Evolutionary conservation across 352 stramenopile genomes (phyloP).

Genomic region (Globisporangium abappressorium): DNA sequence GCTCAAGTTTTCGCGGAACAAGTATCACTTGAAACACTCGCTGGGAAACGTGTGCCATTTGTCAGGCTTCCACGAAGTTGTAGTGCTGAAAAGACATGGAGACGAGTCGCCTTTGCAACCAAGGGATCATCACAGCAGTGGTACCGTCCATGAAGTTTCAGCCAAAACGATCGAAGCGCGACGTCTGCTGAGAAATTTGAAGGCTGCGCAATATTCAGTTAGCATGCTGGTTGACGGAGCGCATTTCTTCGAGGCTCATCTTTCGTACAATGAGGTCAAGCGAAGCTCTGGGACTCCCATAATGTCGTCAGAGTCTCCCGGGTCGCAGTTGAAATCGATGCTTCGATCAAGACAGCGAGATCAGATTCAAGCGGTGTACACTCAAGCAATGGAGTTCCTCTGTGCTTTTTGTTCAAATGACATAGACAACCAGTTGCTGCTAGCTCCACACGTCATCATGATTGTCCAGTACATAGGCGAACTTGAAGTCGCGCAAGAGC

Average conservation of each 20-base stretch:
- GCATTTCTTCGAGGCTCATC: constrained; percentile 66
- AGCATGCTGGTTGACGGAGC: constrained; percentile 67
- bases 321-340: constrained; percentile 29
- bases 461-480: constrained; percentile 53
- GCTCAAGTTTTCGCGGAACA: constrained; percentile 23
- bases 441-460: constrained; percentile 46
- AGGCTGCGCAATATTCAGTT: constrained; percentile 52
- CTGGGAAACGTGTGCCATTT: constrained; percentile 46
- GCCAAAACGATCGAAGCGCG: constrained; percentile 40
- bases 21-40: constrained; percentile 32
- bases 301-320: constrained; percentile 17
- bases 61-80: constrained; percentile 46
- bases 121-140: background rate
- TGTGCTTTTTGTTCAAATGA: constrained; percentile 46
- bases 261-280: constrained; percentile 19
- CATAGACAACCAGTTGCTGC: constrained; percentile 40
- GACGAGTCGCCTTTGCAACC: background rate
- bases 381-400: constrained; percentile 57
- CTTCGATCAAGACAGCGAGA: constrained; percentile 44
- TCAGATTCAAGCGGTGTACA: constrained; percentile 54
- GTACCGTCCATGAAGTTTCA: constrained; percentile 10
- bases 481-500: constrained; percentile 54
- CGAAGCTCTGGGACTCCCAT: background rate
- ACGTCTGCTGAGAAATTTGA: constrained; percentile 57
- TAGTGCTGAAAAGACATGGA: constrained; percentile 8